These are phyloP conservation scores for Penicillium maclennaniae DNA, from an alignment of 495 filamentous ascomycete species.

Conservation along the genomic window DNA sequence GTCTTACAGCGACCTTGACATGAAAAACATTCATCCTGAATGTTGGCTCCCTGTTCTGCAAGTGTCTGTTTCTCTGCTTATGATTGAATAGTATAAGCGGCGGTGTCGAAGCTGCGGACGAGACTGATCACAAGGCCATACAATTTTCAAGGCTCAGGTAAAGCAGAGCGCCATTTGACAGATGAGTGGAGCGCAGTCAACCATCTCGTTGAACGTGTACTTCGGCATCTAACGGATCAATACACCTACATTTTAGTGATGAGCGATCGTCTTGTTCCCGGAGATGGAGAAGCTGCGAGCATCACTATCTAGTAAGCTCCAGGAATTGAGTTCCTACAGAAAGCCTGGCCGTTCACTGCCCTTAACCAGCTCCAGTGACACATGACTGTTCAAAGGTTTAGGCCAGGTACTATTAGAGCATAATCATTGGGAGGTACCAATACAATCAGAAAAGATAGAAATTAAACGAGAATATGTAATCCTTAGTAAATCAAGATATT, in stretches of 20 bases:
- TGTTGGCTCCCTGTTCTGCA: slow-evolving; percentile 37
- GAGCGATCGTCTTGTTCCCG: slow-evolving; percentile 16
- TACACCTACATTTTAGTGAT: slow-evolving; percentile 29
- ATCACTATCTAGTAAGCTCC: slow-evolving; percentile 34
- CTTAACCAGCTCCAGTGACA: no score
- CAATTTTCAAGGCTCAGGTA: background rate
- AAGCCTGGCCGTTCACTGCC: slow-evolving; percentile 45
- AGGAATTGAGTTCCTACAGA: slow-evolving; percentile 38
- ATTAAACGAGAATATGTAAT: background rate
- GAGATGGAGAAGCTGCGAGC: slow-evolving; percentile 28
- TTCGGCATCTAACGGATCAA: slow-evolving; percentile 25
- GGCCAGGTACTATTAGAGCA: no score
- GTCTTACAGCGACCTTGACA: slow-evolving; percentile 49
- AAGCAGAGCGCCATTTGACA: slow-evolving; percentile 23
- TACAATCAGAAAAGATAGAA: background rate
- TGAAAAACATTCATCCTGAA: slow-evolving; percentile 50
- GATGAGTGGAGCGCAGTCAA: slow-evolving; percentile 19
- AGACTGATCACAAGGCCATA: no score
- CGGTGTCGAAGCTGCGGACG: slow-evolving; percentile 28
- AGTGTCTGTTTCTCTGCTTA: slow-evolving; percentile 44
- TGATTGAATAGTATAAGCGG: slow-evolving; percentile 35
- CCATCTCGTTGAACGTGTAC: slow-evolving; percentile 27
- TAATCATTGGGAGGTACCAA: no score
- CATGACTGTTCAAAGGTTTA: no score
- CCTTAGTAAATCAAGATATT: background rate